Evolutionary conservation across 345 rosid genomes (phyloP), one percentile per base, ranked within the genome.

Genomic region (Arabis hirsuta): DNA sequence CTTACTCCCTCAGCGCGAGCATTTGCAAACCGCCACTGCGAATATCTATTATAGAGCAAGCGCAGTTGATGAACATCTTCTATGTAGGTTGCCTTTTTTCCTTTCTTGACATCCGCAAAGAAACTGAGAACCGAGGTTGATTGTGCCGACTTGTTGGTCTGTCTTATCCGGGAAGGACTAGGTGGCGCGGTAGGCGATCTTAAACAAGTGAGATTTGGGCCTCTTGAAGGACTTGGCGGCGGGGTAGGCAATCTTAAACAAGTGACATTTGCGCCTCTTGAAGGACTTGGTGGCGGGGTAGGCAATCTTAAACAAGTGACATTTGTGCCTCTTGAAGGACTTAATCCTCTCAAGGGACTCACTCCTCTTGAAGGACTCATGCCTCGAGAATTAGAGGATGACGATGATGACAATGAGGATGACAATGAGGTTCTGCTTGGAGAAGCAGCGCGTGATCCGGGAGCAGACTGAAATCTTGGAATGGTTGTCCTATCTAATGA

Each of bases 21-120:
- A 85, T 87, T 90, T 53, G 91, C 85, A 74, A 91, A 90, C 64
- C 93, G 80, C 99, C 99, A 95, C 59, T 95, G 99, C 67, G 89
- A 67, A 74, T 61, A 81, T 84, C 96, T 81, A 38, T 95, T 95
- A 67, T 95, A 80, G n/a, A 95, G 83, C 72, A 89, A 79, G 61
- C 91, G 82, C 3, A 91, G 80, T 62, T 89, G 93, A 82, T 88
- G 97, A 72, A 89, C 99, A 82, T 88, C 96, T 74, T 89, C 99
- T 26, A 91, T 78, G 58, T 74, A 83, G 76, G 67, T 81, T 51
- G 85, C 53, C 64, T 84, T 94, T 70, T 83, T 87, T 22, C 95
- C 96, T 69, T 77, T 94, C 56, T 85, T 87, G 41, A 89, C 82
- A 77, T 94, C 97, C 0, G 84, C 91, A 22, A 89, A 79, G 80